Conservation (phyloP, 495 filamentous ascomycete genomes). For the Geoglossum glabrum region DNA sequence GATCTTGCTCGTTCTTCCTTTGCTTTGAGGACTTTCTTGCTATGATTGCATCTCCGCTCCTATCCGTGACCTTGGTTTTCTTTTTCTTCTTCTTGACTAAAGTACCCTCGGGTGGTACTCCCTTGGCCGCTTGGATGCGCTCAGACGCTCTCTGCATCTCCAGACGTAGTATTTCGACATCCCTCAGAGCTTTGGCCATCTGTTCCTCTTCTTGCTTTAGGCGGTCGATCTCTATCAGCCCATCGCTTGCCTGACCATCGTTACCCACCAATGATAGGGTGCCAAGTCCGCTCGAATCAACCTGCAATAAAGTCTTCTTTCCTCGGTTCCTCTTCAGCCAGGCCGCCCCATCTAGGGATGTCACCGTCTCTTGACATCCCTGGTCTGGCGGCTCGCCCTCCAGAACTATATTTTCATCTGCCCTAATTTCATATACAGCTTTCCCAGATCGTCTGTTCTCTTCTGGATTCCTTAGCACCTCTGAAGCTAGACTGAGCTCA, state of each 20-base stretch:
- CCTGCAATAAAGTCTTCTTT: constrained; percentile 45
- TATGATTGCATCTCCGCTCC: not conserved
- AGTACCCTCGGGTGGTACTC: constrained; percentile 46
- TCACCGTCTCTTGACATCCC: not conserved
- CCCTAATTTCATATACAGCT: constrained; percentile 3
- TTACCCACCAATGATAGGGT: constrained; percentile 38
- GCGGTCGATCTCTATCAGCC: constrained; percentile 11
- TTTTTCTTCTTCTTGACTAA: constrained; percentile 63
- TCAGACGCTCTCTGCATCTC: constrained; percentile 88
- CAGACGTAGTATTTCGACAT: constrained; percentile 64
- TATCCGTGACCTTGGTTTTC: constrained; percentile 15
- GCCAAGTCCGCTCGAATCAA: constrained; percentile 65
- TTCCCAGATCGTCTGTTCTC: not conserved
- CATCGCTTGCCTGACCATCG: constrained; percentile 16
- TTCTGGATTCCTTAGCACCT: not conserved
- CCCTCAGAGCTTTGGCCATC: constrained; percentile 64
- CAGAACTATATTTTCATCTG: constrained; percentile 6
- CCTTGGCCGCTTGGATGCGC: constrained; percentile 49
- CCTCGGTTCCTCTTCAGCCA: constrained; percentile 19
- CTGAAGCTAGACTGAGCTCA: not conserved
- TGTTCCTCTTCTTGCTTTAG: constrained; percentile 52
- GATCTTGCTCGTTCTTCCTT: not conserved
- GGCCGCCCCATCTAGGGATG: not conserved
- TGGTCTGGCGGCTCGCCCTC: constrained; percentile 13
- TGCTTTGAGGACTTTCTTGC: constrained; percentile 6